Conservation (phyloP, 2,329 filamentous ascomycete species). For the Stachybotrys chlorohalonatus region DNA sequence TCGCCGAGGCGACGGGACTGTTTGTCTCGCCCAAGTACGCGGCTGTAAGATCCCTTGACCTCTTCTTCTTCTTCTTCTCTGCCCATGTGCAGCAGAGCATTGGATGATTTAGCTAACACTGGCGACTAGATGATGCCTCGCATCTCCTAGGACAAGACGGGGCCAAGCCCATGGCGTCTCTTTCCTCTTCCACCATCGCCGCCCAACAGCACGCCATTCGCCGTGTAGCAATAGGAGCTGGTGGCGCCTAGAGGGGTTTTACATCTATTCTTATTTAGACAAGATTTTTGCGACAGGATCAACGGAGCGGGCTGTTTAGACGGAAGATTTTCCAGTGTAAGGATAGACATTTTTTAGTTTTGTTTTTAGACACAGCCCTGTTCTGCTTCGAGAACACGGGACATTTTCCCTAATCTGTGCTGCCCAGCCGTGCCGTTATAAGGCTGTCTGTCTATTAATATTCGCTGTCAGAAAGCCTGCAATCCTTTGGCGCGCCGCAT, state of each 20-base stretch:
- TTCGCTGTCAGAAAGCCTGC: not conserved
- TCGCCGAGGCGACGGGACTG: conserved; percentile 77
- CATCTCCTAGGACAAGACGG: conserved; percentile 9
- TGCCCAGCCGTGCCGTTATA: too few relatives aligned
- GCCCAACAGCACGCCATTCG: not conserved
- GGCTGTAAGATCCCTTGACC: conserved; percentile 42
- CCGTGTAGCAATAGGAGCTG: not conserved
- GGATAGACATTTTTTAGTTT: too few relatives aligned
- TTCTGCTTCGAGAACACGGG: too few relatives aligned
- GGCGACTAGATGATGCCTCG: conserved; percentile 20
- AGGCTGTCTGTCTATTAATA: not conserved
- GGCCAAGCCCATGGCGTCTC: not conserved
- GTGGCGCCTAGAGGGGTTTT: not conserved
- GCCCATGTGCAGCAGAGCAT: not conserved
- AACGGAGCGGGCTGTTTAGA: too few relatives aligned
- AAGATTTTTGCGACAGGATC: not conserved
- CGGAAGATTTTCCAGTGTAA: too few relatives aligned
- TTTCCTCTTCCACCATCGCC: not conserved
- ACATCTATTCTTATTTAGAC: not conserved
- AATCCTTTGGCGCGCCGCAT: not conserved
- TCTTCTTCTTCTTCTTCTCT: not conserved
- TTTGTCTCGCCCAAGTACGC: conserved; percentile 86
- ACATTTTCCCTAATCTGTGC: too few relatives aligned
- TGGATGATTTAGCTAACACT: not conserved
- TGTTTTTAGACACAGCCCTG: too few relatives aligned